These are phyloP conservation scores for Pyracantha coccinea DNA, from an alignment of 331 rosid genomes.

Conservation along the genomic window DNA sequence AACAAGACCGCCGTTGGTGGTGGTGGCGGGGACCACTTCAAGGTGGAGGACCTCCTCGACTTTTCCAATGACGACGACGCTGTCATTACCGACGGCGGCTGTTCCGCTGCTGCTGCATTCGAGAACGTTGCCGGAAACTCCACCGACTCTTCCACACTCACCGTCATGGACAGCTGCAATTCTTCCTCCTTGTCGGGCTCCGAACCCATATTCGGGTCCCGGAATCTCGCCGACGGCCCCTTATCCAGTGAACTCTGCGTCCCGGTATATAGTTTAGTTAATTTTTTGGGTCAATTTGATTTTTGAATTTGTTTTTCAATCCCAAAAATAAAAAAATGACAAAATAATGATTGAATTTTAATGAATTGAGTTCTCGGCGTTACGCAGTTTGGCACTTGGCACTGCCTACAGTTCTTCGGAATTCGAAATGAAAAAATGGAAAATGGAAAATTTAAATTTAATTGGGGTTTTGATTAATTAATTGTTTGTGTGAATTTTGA, in stretches of 20 bases:
- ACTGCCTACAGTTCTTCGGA: background rate
- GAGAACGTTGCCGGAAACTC: conserved; percentile 37
- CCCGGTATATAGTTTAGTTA: conserved; percentile 48
- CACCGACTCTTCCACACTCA: conserved; percentile 37
- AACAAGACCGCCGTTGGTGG: background rate
- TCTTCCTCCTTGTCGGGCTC: conserved; percentile 38
- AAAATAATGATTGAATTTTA: background rate
- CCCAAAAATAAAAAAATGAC: background rate
- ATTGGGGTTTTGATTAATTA: background rate
- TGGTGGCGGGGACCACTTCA: conserved; percentile 42
- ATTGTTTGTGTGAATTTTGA: background rate
- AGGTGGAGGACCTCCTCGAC: conserved; percentile 85
- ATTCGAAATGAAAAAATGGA: background rate
- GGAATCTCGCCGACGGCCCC: conserved; percentile 26
- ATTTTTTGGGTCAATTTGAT: background rate
- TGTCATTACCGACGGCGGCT: conserved; percentile 19
- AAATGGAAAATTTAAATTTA: background rate
- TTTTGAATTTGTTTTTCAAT: conserved; percentile 1
- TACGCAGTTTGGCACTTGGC: too few species aligned
- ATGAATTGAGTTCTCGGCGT: background rate
- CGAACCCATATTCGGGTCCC: conserved; percentile 26
- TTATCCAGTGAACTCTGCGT: conserved; percentile 72
- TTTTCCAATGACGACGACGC: conserved; percentile 60
- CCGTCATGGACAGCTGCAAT: conserved; percentile 42
- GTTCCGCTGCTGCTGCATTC: background rate